Evolutionary conservation across 352 stramenopile genomes (phyloP), one percentile per base, ranked within the genome.

Genomic region (Blastocystis sp.): DNA sequence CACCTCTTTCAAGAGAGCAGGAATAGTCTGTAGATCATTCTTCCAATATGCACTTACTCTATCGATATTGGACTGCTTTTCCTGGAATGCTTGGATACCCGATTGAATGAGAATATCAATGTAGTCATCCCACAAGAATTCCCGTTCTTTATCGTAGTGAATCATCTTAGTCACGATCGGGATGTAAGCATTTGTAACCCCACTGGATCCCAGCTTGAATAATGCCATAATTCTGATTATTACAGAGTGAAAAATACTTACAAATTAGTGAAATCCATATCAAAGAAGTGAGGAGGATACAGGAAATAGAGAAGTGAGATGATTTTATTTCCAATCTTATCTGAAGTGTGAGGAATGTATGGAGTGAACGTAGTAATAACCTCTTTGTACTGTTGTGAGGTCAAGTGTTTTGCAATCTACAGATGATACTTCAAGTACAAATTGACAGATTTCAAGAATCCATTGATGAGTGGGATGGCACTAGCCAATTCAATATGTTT

Each of bases 231-330:
- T 32, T 39, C 71, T 83, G 49, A 7, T 52, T 83, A 32, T 56
- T 21, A 83, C 21, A 24, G 21, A 37, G n/a, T 16, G n/a, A 16
- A 27, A 29, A 16, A 56, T 19, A 21, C 7, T 14, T 29, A 83
- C 71, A 21, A 5, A 65, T 61, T 43, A 7, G 71, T 43, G 7
- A 83, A 42, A n/a, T 61, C 1, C 1, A 66, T 12, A n/a, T 66
- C 43, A 27, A 83, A 83, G 51, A 65, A 83, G 24, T 66, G 71
- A n/a, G 71, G 54, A 67, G 71, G 71, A 42, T 83, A 83, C 1
- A 83, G 19, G 35, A 7, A 24, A 24, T 6, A 21, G n/a, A 83
- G 54, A 37, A 83, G 46, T 11, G 27, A n/a, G 1, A 24, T 29
- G 24, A 83, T 29, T 6, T 43, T 29, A 16, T 42, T 37, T 19